Conservation (phyloP, 768 basidiomycete species). For the Boletus eberwhitei region DNA sequence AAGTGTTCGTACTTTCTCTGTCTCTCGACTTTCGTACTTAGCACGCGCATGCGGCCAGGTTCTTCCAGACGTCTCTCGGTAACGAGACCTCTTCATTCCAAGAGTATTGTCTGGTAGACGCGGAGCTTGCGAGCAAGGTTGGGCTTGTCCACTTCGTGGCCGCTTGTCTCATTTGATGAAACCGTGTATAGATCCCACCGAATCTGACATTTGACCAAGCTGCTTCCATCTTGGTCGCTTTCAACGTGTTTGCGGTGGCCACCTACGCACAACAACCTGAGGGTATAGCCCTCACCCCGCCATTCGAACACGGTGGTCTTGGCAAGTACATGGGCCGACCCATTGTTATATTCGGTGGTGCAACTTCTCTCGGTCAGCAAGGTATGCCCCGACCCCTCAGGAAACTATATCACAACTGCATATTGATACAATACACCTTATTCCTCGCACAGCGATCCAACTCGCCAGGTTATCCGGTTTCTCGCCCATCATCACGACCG, state of each 20-base stretch:
- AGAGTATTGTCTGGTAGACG: slow-evolving; percentile 18
- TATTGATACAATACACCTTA: too few species aligned
- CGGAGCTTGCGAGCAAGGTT: slow-evolving; percentile 13
- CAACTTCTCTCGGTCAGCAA: slow-evolving; percentile 36
- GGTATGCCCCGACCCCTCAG: slow-evolving; percentile 15
- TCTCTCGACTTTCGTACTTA: not conserved
- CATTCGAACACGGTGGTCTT: slow-evolving; percentile 26
- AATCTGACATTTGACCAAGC: slow-evolving; percentile 36
- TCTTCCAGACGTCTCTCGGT: slow-evolving; percentile 4
- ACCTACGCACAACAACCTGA: slow-evolving; percentile 28
- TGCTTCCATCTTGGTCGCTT: slow-evolving; percentile 32
- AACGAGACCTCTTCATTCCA: slow-evolving; percentile 21
- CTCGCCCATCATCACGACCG: slow-evolving; percentile 37
- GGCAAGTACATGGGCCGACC: slow-evolving; percentile 31
- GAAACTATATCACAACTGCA: too few species aligned
- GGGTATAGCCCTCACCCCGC: slow-evolving; percentile 28
- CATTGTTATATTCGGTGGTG: slow-evolving; percentile 36
- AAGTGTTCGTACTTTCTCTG: slow-evolving; percentile 4
- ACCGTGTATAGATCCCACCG: slow-evolving; percentile 27
- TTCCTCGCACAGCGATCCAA: slow-evolving; percentile 25
- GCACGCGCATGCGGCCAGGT: not conserved
- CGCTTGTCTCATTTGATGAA: not conserved
- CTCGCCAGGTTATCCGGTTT: slow-evolving; percentile 32
- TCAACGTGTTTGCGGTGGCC: slow-evolving; percentile 33
- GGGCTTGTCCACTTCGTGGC: not conserved